Percentiles rank a stretch among this genome's conserved stretches.
These are phyloP conservation scores for Arachnopeziza araneosa DNA, from an alignment of 2,329 filamentous ascomycete genomes.

Conservation along the genomic window DNA sequence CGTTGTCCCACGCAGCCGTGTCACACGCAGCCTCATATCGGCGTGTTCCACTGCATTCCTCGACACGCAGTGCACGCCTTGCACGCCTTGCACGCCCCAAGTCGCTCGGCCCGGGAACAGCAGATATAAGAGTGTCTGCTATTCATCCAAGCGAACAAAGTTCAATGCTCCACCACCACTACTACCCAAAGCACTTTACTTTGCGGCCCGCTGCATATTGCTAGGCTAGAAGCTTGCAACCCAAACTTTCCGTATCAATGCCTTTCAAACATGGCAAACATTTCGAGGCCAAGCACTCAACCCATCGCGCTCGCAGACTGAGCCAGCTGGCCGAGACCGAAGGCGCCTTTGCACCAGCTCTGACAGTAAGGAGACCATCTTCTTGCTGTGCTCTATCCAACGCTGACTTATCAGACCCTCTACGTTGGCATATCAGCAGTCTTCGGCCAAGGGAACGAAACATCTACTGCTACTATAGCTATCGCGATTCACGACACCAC, in stretches of 20 bases:
- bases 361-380: constrained; percentile 10
- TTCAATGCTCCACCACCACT: neutral
- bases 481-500: constrained; percentile 68
- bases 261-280: constrained; percentile 18
- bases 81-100: neutral
- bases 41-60: neutral
- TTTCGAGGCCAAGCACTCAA: constrained; percentile 14
- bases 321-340: constrained; percentile 16
- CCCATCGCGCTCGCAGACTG: constrained; percentile 12
- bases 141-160: neutral
- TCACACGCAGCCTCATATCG: neutral
- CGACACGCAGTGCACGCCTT: no score
- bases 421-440: constrained; percentile 58
- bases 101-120: neutral
- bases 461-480: constrained; percentile 51
- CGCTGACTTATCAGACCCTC: constrained; percentile 39
- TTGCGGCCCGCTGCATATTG: neutral
- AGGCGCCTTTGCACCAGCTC: constrained; percentile 18
- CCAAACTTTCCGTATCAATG: constrained; percentile 20
- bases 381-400: neutral
- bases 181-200: neutral
- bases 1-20: no score
- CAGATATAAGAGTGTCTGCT: neutral
- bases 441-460: constrained; percentile 40
- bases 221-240: constrained; percentile 15